Conservation (phyloP, 306 rosid genomes). For the Lablab purpureus region DNA sequence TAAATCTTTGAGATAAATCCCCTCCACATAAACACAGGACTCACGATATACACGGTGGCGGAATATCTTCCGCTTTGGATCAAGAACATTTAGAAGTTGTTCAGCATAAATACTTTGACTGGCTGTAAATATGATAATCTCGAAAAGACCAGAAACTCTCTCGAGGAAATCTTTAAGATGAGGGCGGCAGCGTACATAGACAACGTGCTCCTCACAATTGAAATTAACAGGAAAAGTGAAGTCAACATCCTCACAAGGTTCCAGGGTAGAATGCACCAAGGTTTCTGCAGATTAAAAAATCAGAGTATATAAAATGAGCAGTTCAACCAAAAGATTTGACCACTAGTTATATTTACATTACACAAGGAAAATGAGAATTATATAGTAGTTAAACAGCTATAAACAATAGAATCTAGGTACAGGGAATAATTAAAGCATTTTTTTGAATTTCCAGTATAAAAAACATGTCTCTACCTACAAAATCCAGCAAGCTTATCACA, state of each 20-base stretch:
- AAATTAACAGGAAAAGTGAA: slow-evolving; percentile 94
- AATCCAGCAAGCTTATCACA: slow-evolving; percentile 36
- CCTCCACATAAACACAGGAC: slow-evolving; percentile 96
- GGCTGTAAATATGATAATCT: slow-evolving; percentile 96
- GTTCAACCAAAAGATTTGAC: slow-evolving; percentile 21
- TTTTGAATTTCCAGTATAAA: neutral
- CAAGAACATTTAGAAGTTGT: slow-evolving; percentile 94
- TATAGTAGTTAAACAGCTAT: slow-evolving; percentile 7
- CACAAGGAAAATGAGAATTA: neutral
- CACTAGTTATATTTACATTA: slow-evolving; percentile 3
- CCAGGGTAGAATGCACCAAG: slow-evolving; percentile 93
- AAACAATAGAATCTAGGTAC: slow-evolving; percentile 10
- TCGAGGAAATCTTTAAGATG: slow-evolving; percentile 89
- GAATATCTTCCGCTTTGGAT: slow-evolving; percentile 93
- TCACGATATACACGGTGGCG: slow-evolving; percentile 97
- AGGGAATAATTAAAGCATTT: slow-evolving; percentile 6
- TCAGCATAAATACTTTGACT: slow-evolving; percentile 99
- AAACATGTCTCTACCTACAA: slow-evolving; percentile 12
- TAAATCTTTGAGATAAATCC: slow-evolving; percentile 95
- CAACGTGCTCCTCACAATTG: slow-evolving; percentile 85
- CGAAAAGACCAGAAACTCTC: slow-evolving; percentile 77
- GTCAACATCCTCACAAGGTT: slow-evolving; percentile 91
- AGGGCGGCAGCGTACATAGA: slow-evolving; percentile 97
- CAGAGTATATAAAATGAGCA: slow-evolving; percentile 39
- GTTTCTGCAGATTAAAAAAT: slow-evolving; percentile 75